A percentile compares a stretch with the other conserved stretches of the same genome.
Evolutionary conservation across 768 basidiomycete genomes (phyloP).

Genomic region (Lyophyllum semitale): DNA sequence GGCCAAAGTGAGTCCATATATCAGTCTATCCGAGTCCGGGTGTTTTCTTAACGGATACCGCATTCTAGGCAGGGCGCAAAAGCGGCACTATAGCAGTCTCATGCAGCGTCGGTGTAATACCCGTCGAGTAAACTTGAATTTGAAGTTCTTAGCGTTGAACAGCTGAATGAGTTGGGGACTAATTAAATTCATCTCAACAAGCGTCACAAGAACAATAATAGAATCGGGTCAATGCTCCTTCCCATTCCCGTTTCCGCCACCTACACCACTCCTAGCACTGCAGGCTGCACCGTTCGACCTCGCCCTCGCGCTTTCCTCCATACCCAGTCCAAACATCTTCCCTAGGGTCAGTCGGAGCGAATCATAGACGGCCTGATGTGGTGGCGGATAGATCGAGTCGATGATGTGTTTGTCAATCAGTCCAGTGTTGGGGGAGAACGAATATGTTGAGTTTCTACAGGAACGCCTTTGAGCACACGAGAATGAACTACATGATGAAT

Average conservation of each 20-base stretch:
- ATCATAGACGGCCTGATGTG: conserved; percentile 71
- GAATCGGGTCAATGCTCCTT: not conserved
- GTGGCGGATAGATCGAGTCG: conserved; percentile 78
- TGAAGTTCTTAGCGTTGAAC: too few relatives aligned
- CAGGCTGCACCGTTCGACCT: conserved; percentile 1
- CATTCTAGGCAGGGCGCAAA: not conserved
- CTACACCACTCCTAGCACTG: not conserved
- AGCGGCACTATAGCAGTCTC: not conserved
- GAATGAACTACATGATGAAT: not conserved
- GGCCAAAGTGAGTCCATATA: not conserved
- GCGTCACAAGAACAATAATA: not conserved
- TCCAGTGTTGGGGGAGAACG: conserved; percentile 68
- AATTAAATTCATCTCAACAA: not conserved
- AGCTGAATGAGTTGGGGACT: not conserved
- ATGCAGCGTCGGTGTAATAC: not conserved
- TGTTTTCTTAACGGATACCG: too few relatives aligned
- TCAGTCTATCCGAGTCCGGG: too few relatives aligned
- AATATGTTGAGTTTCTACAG: conserved; percentile 67
- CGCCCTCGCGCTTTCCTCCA: not conserved
- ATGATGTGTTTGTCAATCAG: conserved; percentile 65
- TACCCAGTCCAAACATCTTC: conserved; percentile 36
- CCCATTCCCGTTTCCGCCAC: not conserved
- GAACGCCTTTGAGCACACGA: not conserved
- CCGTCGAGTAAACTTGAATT: too few relatives aligned
- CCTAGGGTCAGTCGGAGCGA: conserved; percentile 48